Conservation (phyloP, 306 rosid species). For the Morella rubra region DNA sequence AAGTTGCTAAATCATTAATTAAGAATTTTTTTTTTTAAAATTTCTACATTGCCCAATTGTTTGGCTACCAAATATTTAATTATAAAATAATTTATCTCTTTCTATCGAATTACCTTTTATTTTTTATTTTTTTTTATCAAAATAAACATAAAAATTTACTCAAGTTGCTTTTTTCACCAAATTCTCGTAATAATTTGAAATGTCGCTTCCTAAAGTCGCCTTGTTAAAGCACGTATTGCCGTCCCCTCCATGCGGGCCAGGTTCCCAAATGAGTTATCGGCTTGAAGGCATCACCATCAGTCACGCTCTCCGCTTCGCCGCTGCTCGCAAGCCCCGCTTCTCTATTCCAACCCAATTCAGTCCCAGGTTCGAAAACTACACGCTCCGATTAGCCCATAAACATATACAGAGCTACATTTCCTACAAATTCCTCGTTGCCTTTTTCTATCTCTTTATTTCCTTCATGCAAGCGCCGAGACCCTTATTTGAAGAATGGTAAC, state of each 20-base stretch:
- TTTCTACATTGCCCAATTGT: too few relatives aligned
- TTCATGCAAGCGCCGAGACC: not conserved
- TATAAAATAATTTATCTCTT: too few relatives aligned
- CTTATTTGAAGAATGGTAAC: not conserved
- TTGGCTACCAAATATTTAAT: too few relatives aligned
- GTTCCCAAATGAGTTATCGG: slow-evolving; percentile 33
- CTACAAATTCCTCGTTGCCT: not conserved
- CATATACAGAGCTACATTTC: not conserved
- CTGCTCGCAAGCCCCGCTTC: slow-evolving; percentile 17
- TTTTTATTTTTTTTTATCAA: too few relatives aligned
- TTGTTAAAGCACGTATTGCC: not conserved
- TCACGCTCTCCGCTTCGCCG: not conserved
- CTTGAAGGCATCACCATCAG: slow-evolving; percentile 25
- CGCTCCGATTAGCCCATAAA: not conserved
- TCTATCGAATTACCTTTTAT: too few relatives aligned
- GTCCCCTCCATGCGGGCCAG: not conserved
- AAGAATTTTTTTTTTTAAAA: too few relatives aligned
- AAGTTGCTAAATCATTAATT: too few relatives aligned
- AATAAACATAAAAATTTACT: too few relatives aligned
- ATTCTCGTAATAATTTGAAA: not conserved
- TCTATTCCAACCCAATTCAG: slow-evolving; percentile 19
- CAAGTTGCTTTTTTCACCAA: too few relatives aligned
- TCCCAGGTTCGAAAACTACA: slow-evolving; percentile 28
- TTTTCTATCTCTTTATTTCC: not conserved
- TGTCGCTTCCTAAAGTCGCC: not conserved